A percentile compares a stretch with the other conserved stretches of the same genome.
phyloP scores from a whole-genome alignment of 2,329 filamentous ascomycete genomes.

The Hypoxylon sp. region DNA sequence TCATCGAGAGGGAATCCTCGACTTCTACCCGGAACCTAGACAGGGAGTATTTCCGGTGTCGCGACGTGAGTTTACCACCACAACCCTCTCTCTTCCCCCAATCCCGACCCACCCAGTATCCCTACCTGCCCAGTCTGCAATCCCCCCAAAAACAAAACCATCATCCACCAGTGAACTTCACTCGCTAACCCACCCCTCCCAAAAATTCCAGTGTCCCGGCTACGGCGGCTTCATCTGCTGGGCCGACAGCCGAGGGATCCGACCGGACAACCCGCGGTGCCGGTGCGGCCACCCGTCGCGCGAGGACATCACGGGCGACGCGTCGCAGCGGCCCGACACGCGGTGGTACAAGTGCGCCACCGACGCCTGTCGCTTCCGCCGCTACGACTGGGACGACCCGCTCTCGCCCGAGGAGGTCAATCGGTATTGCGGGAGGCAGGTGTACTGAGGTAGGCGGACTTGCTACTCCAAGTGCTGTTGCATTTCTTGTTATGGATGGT shows the following conservation, averaged over 20 bases:
- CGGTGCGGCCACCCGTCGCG: slow-evolving; percentile 22
- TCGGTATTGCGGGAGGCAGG: slow-evolving; percentile 6
- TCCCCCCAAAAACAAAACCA: too few relatives aligned
- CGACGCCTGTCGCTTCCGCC: slow-evolving; percentile 12
- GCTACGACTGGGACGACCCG: slow-evolving; percentile 11
- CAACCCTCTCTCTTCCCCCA: neutral
- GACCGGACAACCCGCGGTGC: slow-evolving; percentile 16
- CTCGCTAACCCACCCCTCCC: too few relatives aligned
- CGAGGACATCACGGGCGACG: slow-evolving; percentile 20
- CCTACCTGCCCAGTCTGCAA: too few relatives aligned
- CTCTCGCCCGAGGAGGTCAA: slow-evolving; percentile 19
- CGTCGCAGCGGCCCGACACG: neutral
- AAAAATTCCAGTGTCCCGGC: neutral
- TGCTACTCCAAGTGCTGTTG: too few relatives aligned
- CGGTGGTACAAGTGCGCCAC: slow-evolving; percentile 34
- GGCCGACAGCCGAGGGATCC: slow-evolving; percentile 22
- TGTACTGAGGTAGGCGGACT: too few relatives aligned
- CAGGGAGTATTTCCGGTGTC: slow-evolving; percentile 23
- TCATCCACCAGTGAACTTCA: too few relatives aligned
- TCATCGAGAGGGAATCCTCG: slow-evolving; percentile 4
- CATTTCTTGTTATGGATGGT: too few relatives aligned
- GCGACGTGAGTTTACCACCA: slow-evolving; percentile 6
- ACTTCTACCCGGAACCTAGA: slow-evolving; percentile 4
- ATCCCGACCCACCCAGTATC: neutral
- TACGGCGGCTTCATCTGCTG: slow-evolving; percentile 25